These are phyloP conservation scores for Aspergillus melleus DNA, from an alignment of 2,329 filamentous ascomycete genomes.

Conservation along the genomic window DNA sequence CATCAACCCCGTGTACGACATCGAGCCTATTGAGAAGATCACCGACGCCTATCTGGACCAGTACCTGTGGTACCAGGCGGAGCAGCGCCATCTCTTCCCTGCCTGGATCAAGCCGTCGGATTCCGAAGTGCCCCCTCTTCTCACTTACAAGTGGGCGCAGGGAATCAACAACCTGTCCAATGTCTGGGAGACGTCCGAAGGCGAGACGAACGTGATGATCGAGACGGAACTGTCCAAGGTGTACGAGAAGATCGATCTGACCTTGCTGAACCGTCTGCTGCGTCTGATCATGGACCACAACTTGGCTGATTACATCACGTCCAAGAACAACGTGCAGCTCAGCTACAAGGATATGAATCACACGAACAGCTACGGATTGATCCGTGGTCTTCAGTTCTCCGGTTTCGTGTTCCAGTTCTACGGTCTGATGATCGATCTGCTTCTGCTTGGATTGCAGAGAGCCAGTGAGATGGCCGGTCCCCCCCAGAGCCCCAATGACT, in stretches of 20 bases:
- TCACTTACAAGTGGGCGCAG: slow-evolving; percentile 99
- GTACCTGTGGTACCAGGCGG: slow-evolving; percentile 98
- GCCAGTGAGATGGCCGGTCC: slow-evolving; percentile 98
- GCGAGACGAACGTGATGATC: slow-evolving; percentile 98
- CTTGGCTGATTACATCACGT: slow-evolving; percentile 96
- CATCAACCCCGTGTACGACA: slow-evolving; percentile 98
- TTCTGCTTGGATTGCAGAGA: slow-evolving; percentile 87
- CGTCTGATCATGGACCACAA: slow-evolving; percentile 99
- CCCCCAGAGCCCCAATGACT: slow-evolving; percentile 92
- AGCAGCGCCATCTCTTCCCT: slow-evolving; percentile 94
- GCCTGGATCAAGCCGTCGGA: slow-evolving; percentile 99
- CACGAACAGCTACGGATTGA: slow-evolving; percentile 98
- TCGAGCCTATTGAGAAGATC: slow-evolving; percentile 99
- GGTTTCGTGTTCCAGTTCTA: slow-evolving; percentile 99
- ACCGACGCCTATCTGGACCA: slow-evolving; percentile 98
- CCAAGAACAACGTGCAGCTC: slow-evolving; percentile 98
- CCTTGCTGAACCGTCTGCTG: slow-evolving; percentile 86
- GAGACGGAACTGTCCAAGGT: slow-evolving; percentile 99
- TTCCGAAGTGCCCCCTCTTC: slow-evolving; percentile 89
- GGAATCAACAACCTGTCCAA: slow-evolving; percentile 97
- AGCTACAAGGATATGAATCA: slow-evolving; percentile 99
- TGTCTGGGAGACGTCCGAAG: slow-evolving; percentile 91
- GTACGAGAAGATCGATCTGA: slow-evolving; percentile 98
- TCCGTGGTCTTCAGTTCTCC: slow-evolving; percentile 95
- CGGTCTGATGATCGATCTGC: slow-evolving; percentile 87